Evolutionary conservation across 2,329 filamentous ascomycete species (phyloP).

Genomic region (Penicillium sp.): DNA sequence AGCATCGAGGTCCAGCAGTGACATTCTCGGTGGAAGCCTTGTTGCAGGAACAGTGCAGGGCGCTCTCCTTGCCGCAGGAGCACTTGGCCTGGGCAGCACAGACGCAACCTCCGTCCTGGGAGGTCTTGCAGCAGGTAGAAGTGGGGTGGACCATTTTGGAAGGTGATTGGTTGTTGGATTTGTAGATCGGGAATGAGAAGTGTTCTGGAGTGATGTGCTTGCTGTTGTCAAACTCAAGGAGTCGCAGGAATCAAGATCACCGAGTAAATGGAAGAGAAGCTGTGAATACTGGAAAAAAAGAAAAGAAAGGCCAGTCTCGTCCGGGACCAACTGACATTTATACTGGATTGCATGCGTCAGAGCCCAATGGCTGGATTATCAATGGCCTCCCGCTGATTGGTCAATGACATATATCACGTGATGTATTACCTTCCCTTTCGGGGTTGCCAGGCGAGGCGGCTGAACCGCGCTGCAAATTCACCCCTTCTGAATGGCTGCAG

Average conservation of each 20-base stretch:
- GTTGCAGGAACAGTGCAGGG: slow-evolving; percentile 81
- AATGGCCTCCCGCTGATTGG: neutral
- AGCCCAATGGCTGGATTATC: neutral
- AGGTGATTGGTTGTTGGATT: slow-evolving; percentile 6
- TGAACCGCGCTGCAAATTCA: neutral
- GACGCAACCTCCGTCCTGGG: slow-evolving; percentile 53
- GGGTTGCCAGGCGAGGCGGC: neutral
- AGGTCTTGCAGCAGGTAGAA: slow-evolving; percentile 59
- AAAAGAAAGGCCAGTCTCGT: neutral
- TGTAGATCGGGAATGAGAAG: slow-evolving; percentile 1
- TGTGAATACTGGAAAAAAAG: too few species aligned
- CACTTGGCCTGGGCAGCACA: slow-evolving; percentile 63
- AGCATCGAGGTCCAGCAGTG: slow-evolving; percentile 70
- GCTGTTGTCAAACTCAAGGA: neutral
- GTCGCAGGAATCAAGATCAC: neutral
- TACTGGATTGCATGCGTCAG: neutral
- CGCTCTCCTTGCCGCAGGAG: slow-evolving; percentile 85
- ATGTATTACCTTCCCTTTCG: neutral
- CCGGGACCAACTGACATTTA: neutral
- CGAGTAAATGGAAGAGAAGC: neutral
- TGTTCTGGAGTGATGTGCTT: neutral
- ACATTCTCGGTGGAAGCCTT: slow-evolving; percentile 74
- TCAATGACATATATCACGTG: neutral
- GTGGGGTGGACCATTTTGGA: slow-evolving; percentile 48
- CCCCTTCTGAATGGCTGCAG: neutral